Percentiles rank a stretch among this genome's conserved stretches.
Evolutionary conservation across 148 eudicot species (phyloP).

Genomic region (Hydrangea macrophylla): DNA sequence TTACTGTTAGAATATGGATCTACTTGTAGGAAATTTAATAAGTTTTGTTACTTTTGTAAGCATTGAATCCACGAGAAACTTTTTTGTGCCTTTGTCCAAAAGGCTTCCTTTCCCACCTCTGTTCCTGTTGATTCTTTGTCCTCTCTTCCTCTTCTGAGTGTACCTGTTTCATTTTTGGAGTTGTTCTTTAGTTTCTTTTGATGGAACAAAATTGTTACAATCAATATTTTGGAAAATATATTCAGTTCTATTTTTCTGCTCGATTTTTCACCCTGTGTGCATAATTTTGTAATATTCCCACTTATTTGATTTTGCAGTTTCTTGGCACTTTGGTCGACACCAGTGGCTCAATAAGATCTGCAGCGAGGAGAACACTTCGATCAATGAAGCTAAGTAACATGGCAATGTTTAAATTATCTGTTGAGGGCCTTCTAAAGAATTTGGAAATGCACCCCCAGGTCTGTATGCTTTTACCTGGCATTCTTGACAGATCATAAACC

Average conservation of each 20-base stretch:
- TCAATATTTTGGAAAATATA: neutral
- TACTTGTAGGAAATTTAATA: neutral
- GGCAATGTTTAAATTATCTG: slow-evolving; percentile 44
- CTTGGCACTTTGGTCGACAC: slow-evolving; percentile 61
- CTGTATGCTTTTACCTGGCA: slow-evolving; percentile 5
- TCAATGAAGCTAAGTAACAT: slow-evolving; percentile 37
- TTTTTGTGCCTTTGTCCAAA: neutral
- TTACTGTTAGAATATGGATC: slow-evolving; percentile 3
- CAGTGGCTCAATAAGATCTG: slow-evolving; percentile 47
- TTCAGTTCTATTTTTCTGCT: neutral
- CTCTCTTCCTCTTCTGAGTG: neutral
- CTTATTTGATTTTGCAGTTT: slow-evolving; percentile 45
- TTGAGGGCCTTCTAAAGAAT: slow-evolving; percentile 53
- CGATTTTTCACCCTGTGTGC: neutral
- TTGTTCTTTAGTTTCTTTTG: neutral
- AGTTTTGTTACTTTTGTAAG: neutral
- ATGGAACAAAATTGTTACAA: neutral
- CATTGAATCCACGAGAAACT: neutral
- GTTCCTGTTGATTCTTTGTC: neutral
- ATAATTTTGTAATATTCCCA: neutral
- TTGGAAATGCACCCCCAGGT: slow-evolving; percentile 77
- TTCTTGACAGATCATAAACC: neutral
- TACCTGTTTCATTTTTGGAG: slow-evolving; percentile 4
- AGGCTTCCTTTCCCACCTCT: neutral
- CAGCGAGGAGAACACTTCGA: slow-evolving; percentile 53